Evolutionary conservation across 768 basidiomycete species (phyloP), one percentile per base, ranked within the genome.

Genomic region (Hirschioporus abietinus): DNA sequence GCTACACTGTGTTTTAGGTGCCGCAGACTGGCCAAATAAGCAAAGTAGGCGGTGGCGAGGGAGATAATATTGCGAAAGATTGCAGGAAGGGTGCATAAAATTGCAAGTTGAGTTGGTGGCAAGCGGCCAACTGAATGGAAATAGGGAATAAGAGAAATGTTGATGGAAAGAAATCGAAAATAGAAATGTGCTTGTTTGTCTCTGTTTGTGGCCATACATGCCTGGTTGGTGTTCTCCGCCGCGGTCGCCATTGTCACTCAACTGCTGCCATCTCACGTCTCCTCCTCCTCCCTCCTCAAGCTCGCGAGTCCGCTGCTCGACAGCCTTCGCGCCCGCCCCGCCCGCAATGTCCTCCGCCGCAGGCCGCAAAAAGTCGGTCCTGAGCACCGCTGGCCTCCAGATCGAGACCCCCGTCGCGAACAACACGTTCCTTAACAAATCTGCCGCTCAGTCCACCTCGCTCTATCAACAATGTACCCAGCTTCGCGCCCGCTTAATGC

Each of bases 381-480:
- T 86, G 66, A 87, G 89, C 67, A 85, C 80, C 72, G 78, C 84
- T 64, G 85, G 82, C 72, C 81, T 90, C 67, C 81, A 86, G 60
- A 89, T 91, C 76, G 92, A 93, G 76, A 85, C 85, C 18, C 90
- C 90, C 58, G 83, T 88, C 72, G 86, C 87, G 71, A 87, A 88
- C 74, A 93, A 91, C 82, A 93, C 89, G 63, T 89, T 93, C 68
- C 92, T 95, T 82, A 95, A 95, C 81, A 93, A 94, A 78, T 83
- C 91, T 63, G 92, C 93, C n/a, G 89, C 91, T 64, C 85, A 89
- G 72, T 90, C 89, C 15, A 90, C 92, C 27, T 93, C 93, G 52
- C 90, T 95, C 77, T 95, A 94, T 80, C 93, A 95, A 78, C 91
- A 93, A 86, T 94, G 93, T 78, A 90, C 91, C 6, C 80, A 88